phyloP scores from a whole-genome alignment of 371 early-diverging fungal genomes.

The Lichtheimia corymbifera region DNA sequence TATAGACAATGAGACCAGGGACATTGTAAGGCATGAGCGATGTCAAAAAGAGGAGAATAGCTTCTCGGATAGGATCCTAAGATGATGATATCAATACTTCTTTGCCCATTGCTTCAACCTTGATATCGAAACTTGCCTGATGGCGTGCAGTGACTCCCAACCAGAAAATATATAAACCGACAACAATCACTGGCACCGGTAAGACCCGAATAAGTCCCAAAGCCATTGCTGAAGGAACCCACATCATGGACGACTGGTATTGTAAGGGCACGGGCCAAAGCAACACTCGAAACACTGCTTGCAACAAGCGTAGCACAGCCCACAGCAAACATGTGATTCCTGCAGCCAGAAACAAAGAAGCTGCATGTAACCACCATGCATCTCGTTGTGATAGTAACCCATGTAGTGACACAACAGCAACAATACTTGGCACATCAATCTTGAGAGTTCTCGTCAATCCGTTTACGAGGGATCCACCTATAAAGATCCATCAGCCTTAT shows the following conservation, averaged over 20 bases:
- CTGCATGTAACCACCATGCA: slow-evolving; percentile 52
- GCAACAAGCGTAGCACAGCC: slow-evolving; percentile 25
- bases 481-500: too few species aligned
- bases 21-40: slow-evolving; percentile 60
- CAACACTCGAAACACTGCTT: background rate
- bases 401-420: too few species aligned
- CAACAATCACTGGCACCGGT: slow-evolving; percentile 4
- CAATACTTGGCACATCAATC: too few species aligned
- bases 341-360: slow-evolving; percentile 63
- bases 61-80: slow-evolving; percentile 14
- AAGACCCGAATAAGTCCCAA: background rate
- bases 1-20: slow-evolving; percentile 63
- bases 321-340: slow-evolving; percentile 58
- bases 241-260: too few species aligned
- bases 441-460: too few species aligned
- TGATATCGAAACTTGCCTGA: background rate
- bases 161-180: slow-evolving; percentile 3
- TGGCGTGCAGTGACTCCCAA: background rate
- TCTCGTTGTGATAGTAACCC: too few species aligned
- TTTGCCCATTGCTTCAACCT: too few species aligned
- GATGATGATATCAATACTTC: too few species aligned
- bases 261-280: background rate
- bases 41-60: slow-evolving; percentile 57
- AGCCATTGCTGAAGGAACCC: background rate
- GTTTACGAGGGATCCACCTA: too few species aligned